These are phyloP conservation scores for Coemansia sp. DNA, from an alignment of 192 early-diverging fungal genomes.

Conservation along the genomic window DNA sequence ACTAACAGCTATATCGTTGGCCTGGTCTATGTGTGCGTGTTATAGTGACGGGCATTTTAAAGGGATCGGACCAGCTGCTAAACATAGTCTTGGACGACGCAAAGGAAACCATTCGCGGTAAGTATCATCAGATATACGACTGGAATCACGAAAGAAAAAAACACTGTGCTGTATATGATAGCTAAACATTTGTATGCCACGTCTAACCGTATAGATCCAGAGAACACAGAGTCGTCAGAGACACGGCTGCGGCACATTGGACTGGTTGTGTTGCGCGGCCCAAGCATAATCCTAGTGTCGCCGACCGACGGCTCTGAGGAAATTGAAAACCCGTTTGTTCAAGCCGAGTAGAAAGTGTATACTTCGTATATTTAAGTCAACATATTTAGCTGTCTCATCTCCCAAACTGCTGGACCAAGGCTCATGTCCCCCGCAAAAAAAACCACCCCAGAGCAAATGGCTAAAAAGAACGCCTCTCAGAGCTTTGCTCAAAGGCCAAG, in stretches of 20 bases:
- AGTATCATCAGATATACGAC: slow-evolving; percentile 7
- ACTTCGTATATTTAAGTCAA: neutral
- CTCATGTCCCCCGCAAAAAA: slow-evolving; percentile 3
- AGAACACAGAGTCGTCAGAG: slow-evolving; percentile 22
- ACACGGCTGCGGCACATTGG: slow-evolving; percentile 74
- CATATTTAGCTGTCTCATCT: neutral
- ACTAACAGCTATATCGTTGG: neutral
- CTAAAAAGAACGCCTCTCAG: neutral
- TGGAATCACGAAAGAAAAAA: neutral
- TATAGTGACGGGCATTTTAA: slow-evolving; percentile 85
- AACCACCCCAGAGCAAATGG: neutral
- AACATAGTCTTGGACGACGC: slow-evolving; percentile 96
- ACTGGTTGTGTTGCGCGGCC: slow-evolving; percentile 87
- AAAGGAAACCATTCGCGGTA: slow-evolving; percentile 79
- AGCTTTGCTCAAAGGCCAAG: too few species aligned
- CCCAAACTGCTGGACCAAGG: slow-evolving; percentile 1
- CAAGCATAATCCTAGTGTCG: slow-evolving; percentile 87
- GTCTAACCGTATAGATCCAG: slow-evolving; percentile 23
- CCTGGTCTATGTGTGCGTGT: neutral
- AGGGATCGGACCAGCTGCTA: slow-evolving; percentile 90
- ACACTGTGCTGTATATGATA: neutral
- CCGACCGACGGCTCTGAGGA: slow-evolving; percentile 89
- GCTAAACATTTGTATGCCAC: neutral
- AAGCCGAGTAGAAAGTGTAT: slow-evolving; percentile 28
- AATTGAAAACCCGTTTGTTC: slow-evolving; percentile 89